Evolutionary conservation across 2,329 filamentous ascomycete species (phyloP).

Genomic region (Davidsoniella neocaledoniae): DNA sequence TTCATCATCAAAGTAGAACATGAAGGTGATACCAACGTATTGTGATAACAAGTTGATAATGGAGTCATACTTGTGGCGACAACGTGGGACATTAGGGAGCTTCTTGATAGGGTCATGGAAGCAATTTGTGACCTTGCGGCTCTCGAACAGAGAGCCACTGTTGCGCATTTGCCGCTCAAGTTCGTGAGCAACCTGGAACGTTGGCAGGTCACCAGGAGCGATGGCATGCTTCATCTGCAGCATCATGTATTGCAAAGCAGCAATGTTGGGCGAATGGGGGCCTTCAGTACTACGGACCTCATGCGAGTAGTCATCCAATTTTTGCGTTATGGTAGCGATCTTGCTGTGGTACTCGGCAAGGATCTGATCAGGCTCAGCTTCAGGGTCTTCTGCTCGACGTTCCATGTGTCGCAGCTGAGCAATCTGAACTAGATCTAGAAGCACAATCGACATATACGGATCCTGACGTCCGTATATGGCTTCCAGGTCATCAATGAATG

Average conservation of each 20-base stretch:
- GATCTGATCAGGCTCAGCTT: slow-evolving; percentile 7
- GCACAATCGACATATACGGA: slow-evolving; percentile 25
- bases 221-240: slow-evolving; percentile 23
- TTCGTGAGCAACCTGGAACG: slow-evolving; percentile 22
- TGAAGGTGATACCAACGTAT: slow-evolving; percentile 22
- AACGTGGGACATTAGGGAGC: slow-evolving; percentile 28
- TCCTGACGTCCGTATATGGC: slow-evolving; percentile 27
- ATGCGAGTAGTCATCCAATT: slow-evolving; percentile 14
- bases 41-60: slow-evolving; percentile 23
- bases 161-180: slow-evolving; percentile 23
- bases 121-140: slow-evolving; percentile 24
- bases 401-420: background rate
- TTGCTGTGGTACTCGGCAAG: slow-evolving; percentile 25
- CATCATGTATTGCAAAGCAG: slow-evolving; percentile 26
- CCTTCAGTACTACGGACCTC: slow-evolving; percentile 19
- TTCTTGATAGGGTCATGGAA: slow-evolving; percentile 28
- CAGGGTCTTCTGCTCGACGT: background rate
- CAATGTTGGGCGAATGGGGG: slow-evolving; percentile 20
- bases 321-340: slow-evolving; percentile 23
- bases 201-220: slow-evolving; percentile 20
- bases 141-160: slow-evolving; percentile 21
- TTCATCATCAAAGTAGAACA: slow-evolving; percentile 28
- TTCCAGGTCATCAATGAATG: slow-evolving; percentile 27
- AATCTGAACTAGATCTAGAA: slow-evolving; percentile 9
- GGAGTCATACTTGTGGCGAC: slow-evolving; percentile 24